A percentile compares a stretch with the other conserved stretches of the same genome.
Evolutionary conservation across 495 filamentous ascomycete species (phyloP).

Genomic region (Xylaria curta): DNA sequence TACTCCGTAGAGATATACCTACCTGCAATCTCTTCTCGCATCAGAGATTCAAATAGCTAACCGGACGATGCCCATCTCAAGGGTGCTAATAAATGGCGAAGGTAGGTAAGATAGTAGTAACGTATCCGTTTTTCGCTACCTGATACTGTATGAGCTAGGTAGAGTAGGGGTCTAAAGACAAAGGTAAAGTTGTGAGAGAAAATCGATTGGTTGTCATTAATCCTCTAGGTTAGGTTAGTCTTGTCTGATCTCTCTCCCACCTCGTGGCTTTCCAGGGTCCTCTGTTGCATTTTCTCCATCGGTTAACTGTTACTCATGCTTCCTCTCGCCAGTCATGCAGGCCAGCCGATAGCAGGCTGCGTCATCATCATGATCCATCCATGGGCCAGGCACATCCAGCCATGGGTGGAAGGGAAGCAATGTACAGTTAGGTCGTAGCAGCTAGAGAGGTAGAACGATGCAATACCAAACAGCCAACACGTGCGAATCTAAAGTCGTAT

Average conservation of each 20-base stretch:
- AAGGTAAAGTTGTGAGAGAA: too few species aligned
- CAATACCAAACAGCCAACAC: conserved; percentile 8
- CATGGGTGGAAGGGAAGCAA: conserved; percentile 9
- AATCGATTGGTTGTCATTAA: background rate
- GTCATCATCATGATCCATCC: conserved; percentile 18
- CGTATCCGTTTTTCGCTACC: too few species aligned
- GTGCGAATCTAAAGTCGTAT: background rate
- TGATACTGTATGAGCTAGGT: too few species aligned
- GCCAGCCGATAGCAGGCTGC: conserved; percentile 3
- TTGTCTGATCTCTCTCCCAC: conserved; percentile 5
- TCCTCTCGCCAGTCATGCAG: conserved; percentile 17
- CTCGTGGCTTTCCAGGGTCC: conserved; percentile 27
- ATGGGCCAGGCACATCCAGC: conserved; percentile 18
- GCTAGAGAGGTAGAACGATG: conserved; percentile 17
- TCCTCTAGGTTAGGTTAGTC: background rate
- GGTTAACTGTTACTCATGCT: background rate
- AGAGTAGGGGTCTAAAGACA: too few species aligned
- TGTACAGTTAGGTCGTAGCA: conserved; percentile 18
- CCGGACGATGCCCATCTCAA: background rate
- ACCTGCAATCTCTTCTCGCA: background rate
- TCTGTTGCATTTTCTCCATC: conserved; percentile 4
- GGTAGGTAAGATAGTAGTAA: too few species aligned
- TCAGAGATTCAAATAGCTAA: background rate
- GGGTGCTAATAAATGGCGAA: too few species aligned
- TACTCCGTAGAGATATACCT: background rate